Conservation (phyloP, 495 filamentous ascomycete species). For the Hyaloscypha hepaticicola region DNA sequence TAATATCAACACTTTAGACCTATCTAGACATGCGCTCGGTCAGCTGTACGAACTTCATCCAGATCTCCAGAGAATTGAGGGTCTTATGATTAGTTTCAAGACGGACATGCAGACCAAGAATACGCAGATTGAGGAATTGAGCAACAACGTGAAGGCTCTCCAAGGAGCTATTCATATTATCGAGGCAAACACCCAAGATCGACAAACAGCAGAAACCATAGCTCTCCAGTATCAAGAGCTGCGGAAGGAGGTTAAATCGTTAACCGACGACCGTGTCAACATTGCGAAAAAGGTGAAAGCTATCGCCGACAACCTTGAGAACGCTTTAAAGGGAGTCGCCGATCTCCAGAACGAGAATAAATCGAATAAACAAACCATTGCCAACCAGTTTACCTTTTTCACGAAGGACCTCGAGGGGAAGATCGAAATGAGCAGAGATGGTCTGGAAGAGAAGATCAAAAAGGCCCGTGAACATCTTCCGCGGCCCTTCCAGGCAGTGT, state of each 20-base stretch:
- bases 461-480: not conserved
- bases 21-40: slow-evolving; percentile 5
- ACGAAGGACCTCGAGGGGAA: not conserved
- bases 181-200: not conserved
- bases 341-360: not conserved
- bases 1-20: slow-evolving; percentile 14
- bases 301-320: not conserved
- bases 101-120: not conserved
- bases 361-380: not conserved
- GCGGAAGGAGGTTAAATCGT: not conserved
- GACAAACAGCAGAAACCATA: not conserved
- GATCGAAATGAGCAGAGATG: not conserved
- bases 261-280: not conserved
- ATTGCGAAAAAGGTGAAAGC: not conserved
- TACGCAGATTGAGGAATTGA: not conserved
- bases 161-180: not conserved
- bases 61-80: slow-evolving; percentile 4
- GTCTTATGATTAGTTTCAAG: not conserved
- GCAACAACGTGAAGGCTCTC: not conserved
- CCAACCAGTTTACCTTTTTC: not conserved
- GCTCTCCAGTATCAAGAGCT: not conserved
- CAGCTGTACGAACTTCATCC: slow-evolving; percentile 8
- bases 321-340: not conserved
- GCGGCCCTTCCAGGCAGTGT: not conserved
- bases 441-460: not conserved